Evolutionary conservation across 2,329 filamentous ascomycete species (phyloP).

Genomic region (Dactylella cylindrospora): DNA sequence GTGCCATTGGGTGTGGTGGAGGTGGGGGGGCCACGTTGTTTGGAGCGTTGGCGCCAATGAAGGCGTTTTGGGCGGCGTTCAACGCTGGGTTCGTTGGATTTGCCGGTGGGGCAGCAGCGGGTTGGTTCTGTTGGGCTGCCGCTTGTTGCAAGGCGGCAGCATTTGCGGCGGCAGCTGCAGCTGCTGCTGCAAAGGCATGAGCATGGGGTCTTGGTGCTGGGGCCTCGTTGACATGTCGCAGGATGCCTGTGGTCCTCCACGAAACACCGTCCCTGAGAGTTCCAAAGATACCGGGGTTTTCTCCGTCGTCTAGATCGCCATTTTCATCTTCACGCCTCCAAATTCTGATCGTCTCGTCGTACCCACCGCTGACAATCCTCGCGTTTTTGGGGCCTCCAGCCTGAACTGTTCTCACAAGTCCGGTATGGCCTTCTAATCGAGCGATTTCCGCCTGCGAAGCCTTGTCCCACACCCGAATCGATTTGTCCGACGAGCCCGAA

Average conservation of each 20-base stretch:
- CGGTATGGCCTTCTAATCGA: conserved; percentile 75
- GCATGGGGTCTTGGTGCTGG: conserved; percentile 6
- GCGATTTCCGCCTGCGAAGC: conserved; percentile 84
- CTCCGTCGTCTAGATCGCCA: conserved; percentile 78
- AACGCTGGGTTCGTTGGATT: conserved; percentile 24
- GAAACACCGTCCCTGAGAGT: conserved; percentile 58
- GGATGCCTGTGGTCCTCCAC: conserved; percentile 47
- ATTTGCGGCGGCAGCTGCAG: conserved; percentile 23
- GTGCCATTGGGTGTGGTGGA: conserved; percentile 15
- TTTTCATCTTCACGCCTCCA: conserved; percentile 80
- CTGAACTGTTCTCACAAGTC: conserved; percentile 89
- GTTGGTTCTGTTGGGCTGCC: conserved; percentile 48
- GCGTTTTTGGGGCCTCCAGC: conserved; percentile 73
- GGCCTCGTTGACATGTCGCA: conserved; percentile 46
- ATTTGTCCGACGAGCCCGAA: conserved; percentile 92
- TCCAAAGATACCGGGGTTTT: conserved; percentile 73
- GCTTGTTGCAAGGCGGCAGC: conserved; percentile 29
- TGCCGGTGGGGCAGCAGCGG: conserved; percentile 51
- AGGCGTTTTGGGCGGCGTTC: conserved; percentile 27
- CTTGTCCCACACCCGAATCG: conserved; percentile 91
- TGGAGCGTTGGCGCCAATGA: conserved; percentile 28
- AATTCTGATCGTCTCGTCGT: conserved; percentile 92
- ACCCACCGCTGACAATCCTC: conserved; percentile 94
- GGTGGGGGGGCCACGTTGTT: conserved; percentile 1
- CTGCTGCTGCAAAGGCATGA: conserved; percentile 20